These are phyloP conservation scores for Corylus americana DNA, from an alignment of 306 rosid species.

Conservation along the genomic window DNA sequence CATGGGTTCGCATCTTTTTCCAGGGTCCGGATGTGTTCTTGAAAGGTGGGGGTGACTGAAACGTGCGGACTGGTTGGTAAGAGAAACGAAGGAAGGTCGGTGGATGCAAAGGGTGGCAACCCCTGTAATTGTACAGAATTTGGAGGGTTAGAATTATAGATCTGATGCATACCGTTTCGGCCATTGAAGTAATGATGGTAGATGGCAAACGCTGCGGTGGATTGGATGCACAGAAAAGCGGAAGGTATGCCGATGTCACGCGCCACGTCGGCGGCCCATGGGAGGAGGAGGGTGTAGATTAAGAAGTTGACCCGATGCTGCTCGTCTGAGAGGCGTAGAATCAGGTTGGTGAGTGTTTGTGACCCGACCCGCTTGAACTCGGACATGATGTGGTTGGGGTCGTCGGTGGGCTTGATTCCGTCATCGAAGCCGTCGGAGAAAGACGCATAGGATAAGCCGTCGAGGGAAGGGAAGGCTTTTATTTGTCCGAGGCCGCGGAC, in stretches of 20 bases:
- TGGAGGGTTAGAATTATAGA: background rate
- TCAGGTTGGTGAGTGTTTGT: constrained; percentile 1
- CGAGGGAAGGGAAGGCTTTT: constrained; percentile 1
- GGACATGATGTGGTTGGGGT: background rate
- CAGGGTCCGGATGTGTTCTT: constrained; percentile 5
- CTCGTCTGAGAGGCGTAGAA: background rate
- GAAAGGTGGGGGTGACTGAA: background rate
- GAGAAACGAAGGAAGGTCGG: background rate
- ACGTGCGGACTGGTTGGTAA: constrained; percentile 3
- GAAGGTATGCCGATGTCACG: constrained; percentile 11
- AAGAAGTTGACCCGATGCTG: constrained; percentile 6
- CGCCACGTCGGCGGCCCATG: constrained; percentile 17
- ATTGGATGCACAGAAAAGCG: background rate
- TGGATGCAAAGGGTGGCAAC: background rate
- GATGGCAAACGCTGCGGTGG: constrained; percentile 7
- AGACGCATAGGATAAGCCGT: background rate
- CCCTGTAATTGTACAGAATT: background rate
- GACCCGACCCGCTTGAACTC: constrained; percentile 10
- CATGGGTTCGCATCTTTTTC: constrained; percentile 2
- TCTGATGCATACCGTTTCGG: background rate
- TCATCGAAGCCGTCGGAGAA: constrained; percentile 20
- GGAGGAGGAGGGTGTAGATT: background rate
- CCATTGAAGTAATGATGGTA: background rate
- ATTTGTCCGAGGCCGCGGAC: background rate
- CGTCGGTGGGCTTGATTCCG: background rate